A percentile compares a stretch with the other conserved stretches of the same genome.
These are phyloP conservation scores for Dactylellina sp. DNA, from an alignment of 2,329 filamentous ascomycete genomes.

Conservation along the genomic window DNA sequence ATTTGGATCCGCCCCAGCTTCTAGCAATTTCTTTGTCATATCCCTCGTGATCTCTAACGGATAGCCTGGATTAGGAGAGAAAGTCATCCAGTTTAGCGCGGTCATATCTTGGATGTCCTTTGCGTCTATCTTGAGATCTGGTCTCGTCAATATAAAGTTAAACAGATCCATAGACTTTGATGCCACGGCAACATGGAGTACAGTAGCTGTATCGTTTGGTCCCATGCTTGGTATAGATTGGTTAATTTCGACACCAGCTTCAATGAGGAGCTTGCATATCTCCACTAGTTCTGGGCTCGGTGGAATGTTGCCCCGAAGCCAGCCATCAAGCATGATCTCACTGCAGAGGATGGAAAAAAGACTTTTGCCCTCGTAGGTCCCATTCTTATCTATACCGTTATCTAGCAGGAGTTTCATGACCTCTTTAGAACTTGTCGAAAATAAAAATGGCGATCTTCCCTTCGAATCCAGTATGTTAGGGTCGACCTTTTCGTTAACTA, in stretches of 20 bases:
- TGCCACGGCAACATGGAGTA: slow-evolving; percentile 29
- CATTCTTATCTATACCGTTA: slow-evolving; percentile 23
- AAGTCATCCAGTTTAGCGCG: slow-evolving; percentile 32
- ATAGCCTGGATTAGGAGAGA: slow-evolving; percentile 28
- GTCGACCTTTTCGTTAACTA: slow-evolving; percentile 20
- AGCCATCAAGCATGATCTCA: slow-evolving; percentile 19
- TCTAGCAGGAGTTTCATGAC: slow-evolving; percentile 17
- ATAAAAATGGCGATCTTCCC: slow-evolving; percentile 19
- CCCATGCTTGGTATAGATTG: slow-evolving; percentile 18
- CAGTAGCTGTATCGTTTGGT: slow-evolving; percentile 9
- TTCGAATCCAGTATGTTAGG: slow-evolving; percentile 2
- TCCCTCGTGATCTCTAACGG: slow-evolving; percentile 39
- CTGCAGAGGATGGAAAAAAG: slow-evolving; percentile 3
- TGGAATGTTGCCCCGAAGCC: slow-evolving; percentile 21
- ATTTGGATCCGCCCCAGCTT: slow-evolving; percentile 49
- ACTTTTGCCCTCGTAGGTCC: background rate
- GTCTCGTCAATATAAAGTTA: slow-evolving; percentile 24
- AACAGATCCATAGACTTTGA: slow-evolving; percentile 39
- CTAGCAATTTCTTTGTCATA: slow-evolving; percentile 47
- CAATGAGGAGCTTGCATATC: slow-evolving; percentile 31
- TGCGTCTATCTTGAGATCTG: slow-evolving; percentile 32
- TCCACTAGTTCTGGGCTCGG: slow-evolving; percentile 30
- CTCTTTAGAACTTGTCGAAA: background rate
- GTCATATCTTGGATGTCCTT: slow-evolving; percentile 47
- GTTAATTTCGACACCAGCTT: slow-evolving; percentile 40